Conservation (phyloP, 2,329 filamentous ascomycete species). For the Pestalotiopsis sp. region DNA sequence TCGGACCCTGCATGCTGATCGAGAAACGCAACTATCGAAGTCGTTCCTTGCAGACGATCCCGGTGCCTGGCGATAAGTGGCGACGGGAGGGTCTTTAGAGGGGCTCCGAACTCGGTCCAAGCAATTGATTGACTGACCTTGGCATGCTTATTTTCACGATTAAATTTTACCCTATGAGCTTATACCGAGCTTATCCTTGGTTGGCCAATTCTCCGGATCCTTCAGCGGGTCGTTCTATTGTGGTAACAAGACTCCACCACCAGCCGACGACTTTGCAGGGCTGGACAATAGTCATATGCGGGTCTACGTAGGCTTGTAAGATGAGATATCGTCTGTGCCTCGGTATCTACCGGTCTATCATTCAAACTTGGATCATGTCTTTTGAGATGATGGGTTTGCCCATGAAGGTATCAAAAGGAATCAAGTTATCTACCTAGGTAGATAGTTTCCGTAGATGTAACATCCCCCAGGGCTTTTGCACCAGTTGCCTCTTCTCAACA, state of each 20-base stretch:
- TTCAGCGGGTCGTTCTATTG: background rate
- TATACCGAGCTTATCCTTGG: background rate
- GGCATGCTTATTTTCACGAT: background rate
- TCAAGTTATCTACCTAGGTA: too few species aligned
- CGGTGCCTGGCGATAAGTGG: background rate
- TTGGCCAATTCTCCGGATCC: background rate
- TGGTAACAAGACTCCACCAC: background rate
- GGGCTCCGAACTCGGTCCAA: background rate
- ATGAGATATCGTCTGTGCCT: background rate
- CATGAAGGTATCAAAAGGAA: background rate
- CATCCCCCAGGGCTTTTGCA: too few species aligned
- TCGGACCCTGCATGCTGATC: background rate
- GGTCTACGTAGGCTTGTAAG: background rate
- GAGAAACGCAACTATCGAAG: background rate
- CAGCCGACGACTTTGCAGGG: background rate
- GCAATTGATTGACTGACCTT: background rate
- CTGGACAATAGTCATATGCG: background rate
- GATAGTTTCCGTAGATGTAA: background rate
- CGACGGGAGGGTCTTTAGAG: background rate
- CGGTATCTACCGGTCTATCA: background rate
- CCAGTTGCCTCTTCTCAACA: background rate
- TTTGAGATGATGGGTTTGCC: background rate
- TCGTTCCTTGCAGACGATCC: background rate
- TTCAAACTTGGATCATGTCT: background rate
- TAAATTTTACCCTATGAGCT: background rate